A percentile compares a stretch with the other conserved stretches of the same genome.
These are phyloP conservation scores for Suillus cothurnatus DNA, from an alignment of 768 basidiomycete genomes.

Conservation along the genomic window DNA sequence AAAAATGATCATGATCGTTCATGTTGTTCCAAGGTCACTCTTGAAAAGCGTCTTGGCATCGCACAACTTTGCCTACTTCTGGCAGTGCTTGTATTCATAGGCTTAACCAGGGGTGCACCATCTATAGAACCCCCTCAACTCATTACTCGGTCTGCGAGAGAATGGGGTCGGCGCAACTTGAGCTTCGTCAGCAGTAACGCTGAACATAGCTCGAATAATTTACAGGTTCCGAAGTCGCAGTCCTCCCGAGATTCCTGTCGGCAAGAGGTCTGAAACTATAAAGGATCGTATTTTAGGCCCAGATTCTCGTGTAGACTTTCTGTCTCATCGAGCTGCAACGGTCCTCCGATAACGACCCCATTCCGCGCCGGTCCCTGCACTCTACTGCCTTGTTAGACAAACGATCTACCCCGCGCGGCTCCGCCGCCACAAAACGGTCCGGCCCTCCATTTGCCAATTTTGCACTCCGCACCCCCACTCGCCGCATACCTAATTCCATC, in stretches of 20 bases:
- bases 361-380: not conserved
- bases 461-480: constrained; percentile 32
- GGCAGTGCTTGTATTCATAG: constrained; percentile 83
- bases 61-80: constrained; percentile 85
- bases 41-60: constrained; percentile 89
- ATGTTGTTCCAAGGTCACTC: constrained; percentile 55
- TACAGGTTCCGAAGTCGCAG: constrained; percentile 33
- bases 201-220: constrained; percentile 27
- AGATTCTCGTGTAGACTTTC: not conserved
- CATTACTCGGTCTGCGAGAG: constrained; percentile 38
- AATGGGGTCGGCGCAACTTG: constrained; percentile 59
- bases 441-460: not conserved
- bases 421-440: not conserved
- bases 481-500: constrained; percentile 22
- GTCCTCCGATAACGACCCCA: not conserved
- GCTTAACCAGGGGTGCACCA: constrained; percentile 70
- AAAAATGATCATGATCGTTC: not conserved
- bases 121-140: constrained; percentile 35
- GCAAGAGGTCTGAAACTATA: constrained; percentile 12
- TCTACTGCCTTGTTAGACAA: not conserved
- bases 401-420: constrained; percentile 1
- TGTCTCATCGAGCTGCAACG: not conserved
- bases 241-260: constrained; percentile 20
- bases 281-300: constrained; percentile 6
- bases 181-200: constrained; percentile 57